Conservation (phyloP, 306 rosid genomes). For the Pyrus betulifolia region DNA sequence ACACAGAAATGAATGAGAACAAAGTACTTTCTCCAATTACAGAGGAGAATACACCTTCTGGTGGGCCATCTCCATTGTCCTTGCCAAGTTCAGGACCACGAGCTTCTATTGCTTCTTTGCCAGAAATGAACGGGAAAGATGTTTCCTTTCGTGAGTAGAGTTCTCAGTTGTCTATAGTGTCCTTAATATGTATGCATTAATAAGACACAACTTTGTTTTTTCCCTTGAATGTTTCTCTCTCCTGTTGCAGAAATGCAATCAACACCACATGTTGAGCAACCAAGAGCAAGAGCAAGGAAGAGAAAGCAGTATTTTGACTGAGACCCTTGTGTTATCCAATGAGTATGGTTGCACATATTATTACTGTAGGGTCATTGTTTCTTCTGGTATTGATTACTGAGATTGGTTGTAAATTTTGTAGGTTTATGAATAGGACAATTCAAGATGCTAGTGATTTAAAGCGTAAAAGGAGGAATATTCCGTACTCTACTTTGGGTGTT, state of each 20-base stretch:
- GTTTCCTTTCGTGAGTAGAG: slow-evolving; percentile 31
- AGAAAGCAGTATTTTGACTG: slow-evolving; percentile 63
- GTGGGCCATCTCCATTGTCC: slow-evolving; percentile 17
- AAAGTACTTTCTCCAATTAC: slow-evolving; percentile 19
- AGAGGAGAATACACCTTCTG: slow-evolving; percentile 23
- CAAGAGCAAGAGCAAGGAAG: slow-evolving; percentile 51
- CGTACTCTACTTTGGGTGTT: slow-evolving; percentile 40
- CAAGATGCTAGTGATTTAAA: slow-evolving; percentile 37
- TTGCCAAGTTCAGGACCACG: slow-evolving; percentile 28
- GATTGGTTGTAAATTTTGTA: slow-evolving; percentile 20
- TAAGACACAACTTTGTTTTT: not conserved
- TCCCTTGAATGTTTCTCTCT: slow-evolving; percentile 2
- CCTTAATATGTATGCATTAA: slow-evolving; percentile 1
- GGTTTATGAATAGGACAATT: slow-evolving; percentile 55
- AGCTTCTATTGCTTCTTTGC: slow-evolving; percentile 36
- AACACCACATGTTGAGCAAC: slow-evolving; percentile 51
- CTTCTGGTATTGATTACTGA: slow-evolving; percentile 24
- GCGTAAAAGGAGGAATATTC: slow-evolving; percentile 40
- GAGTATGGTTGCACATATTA: slow-evolving; percentile 34
- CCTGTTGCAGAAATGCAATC: slow-evolving; percentile 34
- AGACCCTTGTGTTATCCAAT: slow-evolving; percentile 60
- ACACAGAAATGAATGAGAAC: slow-evolving; percentile 26
- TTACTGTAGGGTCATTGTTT: slow-evolving; percentile 8
- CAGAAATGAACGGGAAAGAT: slow-evolving; percentile 19
- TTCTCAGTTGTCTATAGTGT: not conserved